These are phyloP conservation scores for Chaetomium sp. DNA, from an alignment of 2,329 filamentous ascomycete species.

Conservation along the genomic window DNA sequence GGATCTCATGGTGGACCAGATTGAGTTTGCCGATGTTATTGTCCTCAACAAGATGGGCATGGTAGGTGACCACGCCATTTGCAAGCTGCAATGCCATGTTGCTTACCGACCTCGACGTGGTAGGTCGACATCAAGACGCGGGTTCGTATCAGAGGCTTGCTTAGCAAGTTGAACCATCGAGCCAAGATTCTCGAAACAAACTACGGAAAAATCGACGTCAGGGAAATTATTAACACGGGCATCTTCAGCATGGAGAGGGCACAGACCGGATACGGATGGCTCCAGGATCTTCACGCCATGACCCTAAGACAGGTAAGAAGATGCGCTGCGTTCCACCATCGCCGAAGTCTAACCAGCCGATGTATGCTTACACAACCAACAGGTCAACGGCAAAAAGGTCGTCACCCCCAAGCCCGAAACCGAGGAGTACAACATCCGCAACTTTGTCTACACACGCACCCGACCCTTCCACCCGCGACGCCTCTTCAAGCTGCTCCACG, in stretches of 20 bases:
- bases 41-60: conserved; percentile 40
- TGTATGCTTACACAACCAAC: not conserved
- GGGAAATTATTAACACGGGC: not conserved
- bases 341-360: no score
- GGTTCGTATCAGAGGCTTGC: not conserved
- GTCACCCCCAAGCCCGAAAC: not conserved
- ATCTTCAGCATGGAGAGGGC: not conserved
- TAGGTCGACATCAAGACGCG: not conserved
- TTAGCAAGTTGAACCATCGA: not conserved
- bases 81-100: not conserved
- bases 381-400: not conserved
- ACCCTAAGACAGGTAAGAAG: not conserved
- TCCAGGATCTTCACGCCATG: not conserved
- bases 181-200: not conserved
- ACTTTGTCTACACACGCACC: not conserved
- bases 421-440: not conserved
- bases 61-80: not conserved
- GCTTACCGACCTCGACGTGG: not conserved
- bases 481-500: not conserved
- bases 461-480: not conserved
- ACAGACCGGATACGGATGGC: not conserved
- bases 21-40: conserved; percentile 78
- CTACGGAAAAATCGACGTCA: not conserved
- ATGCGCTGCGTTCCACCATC: not conserved
- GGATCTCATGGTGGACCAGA: conserved; percentile 75